A percentile compares a stretch with the other conserved stretches of the same genome.
Conservation (phyloP, 2,329 filamentous ascomycete genomes). For the Torrubiellomyces zombiae region DNA sequence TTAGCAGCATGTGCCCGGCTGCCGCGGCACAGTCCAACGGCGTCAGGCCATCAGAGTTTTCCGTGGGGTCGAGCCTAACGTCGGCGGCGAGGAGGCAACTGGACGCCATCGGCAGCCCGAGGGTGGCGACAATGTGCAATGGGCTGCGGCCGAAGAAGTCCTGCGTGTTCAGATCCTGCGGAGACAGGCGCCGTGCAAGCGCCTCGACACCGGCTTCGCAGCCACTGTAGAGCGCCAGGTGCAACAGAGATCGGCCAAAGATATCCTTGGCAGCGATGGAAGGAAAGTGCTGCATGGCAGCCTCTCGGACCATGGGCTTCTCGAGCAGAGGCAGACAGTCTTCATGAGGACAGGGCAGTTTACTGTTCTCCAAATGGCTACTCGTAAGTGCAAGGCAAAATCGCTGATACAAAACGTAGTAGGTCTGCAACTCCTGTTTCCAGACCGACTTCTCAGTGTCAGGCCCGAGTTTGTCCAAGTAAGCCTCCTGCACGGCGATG, state of each 20-base stretch:
- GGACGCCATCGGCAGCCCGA: not conserved
- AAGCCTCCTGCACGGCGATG: not conserved
- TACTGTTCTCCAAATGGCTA: not conserved
- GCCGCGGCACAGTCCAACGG: conserved; percentile 1
- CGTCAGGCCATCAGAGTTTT: conserved; percentile 1
- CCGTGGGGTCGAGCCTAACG: not conserved
- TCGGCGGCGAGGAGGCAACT: not conserved
- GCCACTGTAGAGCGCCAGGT: not conserved
- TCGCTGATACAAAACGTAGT: conserved; percentile 1
- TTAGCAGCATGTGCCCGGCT: not conserved
- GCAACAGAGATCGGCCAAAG: not conserved
- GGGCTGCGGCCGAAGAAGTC: conserved; percentile 1
- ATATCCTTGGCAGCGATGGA: not conserved
- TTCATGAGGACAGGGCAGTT: not conserved
- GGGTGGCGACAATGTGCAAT: conserved; percentile 1
- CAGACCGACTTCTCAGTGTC: not conserved
- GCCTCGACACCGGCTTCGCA: not conserved
- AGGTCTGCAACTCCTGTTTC: not conserved
- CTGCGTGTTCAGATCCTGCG: not conserved
- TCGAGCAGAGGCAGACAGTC: not conserved
- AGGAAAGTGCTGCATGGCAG: not conserved
- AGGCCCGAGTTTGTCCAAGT: not conserved
- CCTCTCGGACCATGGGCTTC: not conserved
- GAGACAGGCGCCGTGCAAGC: not conserved
- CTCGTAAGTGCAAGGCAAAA: not conserved